Evolutionary conservation across 2,329 filamentous ascomycete species (phyloP), one percentile per base, ranked within the genome.

Genomic region (Cercospora sesami): DNA sequence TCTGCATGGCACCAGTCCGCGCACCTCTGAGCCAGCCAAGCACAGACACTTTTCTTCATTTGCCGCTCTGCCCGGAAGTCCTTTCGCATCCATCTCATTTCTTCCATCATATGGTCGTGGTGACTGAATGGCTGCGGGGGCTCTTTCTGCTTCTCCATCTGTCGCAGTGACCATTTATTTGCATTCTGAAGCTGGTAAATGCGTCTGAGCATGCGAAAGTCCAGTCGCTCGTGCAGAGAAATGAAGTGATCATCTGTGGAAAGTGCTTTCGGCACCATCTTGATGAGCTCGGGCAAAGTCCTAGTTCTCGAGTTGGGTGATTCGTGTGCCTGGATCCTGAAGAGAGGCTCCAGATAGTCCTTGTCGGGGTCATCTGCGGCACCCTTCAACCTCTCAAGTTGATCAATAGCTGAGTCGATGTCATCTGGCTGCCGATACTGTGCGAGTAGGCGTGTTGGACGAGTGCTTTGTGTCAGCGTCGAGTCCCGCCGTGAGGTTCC

Each of bases 1-100:
- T 83, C 84, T 42, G 90, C 86, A 23, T 86, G 84, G 42, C 93
- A 86, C 87, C 92, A 99, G 73, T 94, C 90, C 0, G 90, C 92
- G 79, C 94, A 98, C 74, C 90, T 91, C 74, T 89, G 84, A 1
- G 93, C 95, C 68, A 97, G 84, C 66, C 90, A 93, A 67, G 90
- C 90, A 5, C 94, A 94, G 39, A 90, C 86, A 2, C 91, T 87
- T 76, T 88, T 89, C 81, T 97, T 98, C 93, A 94, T 97, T 78
- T 96, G 97, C 48, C 93, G 85, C 79, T 98, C 95, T 79, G 97
- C 92, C 62, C 91, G 87, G 76, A 97, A 98, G 79, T 99, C 95
- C 1, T 93, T 97, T 61, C 94, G 88, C 92, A 99, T 96, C 94
- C 94, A 98, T 79, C 94, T 96, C 87, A 94, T 92, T 81, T 99